Percentiles rank a stretch among this genome's conserved stretches.
Evolutionary conservation across 2,329 filamentous ascomycete genomes (phyloP).

Genomic region (Podosphaera xanthii): DNA sequence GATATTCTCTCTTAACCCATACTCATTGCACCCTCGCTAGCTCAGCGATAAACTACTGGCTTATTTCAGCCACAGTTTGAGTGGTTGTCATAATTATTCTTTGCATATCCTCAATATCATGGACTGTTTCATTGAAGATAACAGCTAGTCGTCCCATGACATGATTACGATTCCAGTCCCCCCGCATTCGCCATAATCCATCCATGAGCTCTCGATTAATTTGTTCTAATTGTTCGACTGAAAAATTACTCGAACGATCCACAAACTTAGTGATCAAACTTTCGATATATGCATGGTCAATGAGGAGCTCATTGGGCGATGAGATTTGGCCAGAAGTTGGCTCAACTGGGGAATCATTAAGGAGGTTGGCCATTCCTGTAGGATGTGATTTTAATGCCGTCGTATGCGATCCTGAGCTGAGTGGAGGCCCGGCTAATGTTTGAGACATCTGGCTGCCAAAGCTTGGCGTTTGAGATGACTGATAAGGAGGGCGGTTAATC

Average conservation of each 20-base stretch:
- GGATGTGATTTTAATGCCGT: constrained; percentile 8
- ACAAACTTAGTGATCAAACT: constrained; percentile 10
- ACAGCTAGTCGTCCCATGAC: constrained; percentile 40
- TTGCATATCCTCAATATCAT: constrained; percentile 32
- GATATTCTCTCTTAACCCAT: neutral
- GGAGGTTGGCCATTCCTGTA: constrained; percentile 11
- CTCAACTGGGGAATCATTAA: constrained; percentile 15
- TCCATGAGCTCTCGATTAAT: constrained; percentile 82
- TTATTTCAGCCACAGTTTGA: neutral
- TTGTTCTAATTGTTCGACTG: constrained; percentile 87
- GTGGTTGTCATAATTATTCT: constrained; percentile 10
- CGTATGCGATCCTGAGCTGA: constrained; percentile 16
- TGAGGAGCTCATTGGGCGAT: constrained; percentile 15
- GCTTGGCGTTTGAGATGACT: constrained; percentile 14
- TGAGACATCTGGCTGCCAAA: constrained; percentile 14
- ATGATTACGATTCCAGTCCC: constrained; percentile 62
- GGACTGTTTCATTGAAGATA: constrained; percentile 54
- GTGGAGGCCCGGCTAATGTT: constrained; percentile 17
- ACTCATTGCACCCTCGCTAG: neutral
- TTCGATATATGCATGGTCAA: constrained; percentile 19
- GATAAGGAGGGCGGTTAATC: constrained; percentile 20
- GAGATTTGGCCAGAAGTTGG: constrained; percentile 11
- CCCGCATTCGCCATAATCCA: constrained; percentile 56
- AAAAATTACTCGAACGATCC: constrained; percentile 13
- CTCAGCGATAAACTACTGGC: neutral